These are phyloP conservation scores for Fusarium scirpi DNA, from an alignment of 2,329 filamentous ascomycete genomes.

Conservation along the genomic window DNA sequence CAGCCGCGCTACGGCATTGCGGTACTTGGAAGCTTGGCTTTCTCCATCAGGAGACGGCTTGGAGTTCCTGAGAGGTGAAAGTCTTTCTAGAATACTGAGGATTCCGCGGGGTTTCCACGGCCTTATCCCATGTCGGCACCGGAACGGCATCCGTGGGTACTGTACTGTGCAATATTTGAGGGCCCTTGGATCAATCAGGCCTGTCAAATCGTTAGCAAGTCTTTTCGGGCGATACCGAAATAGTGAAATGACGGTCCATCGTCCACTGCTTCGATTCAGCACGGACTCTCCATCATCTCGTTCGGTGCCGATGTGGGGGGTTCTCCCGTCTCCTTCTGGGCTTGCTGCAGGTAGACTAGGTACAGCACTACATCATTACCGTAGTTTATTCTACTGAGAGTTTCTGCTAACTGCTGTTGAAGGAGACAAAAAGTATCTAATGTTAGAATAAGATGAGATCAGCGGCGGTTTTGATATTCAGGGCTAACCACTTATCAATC, in stretches of 20 bases:
- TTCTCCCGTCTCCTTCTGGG: neutral
- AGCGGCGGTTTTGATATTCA: conserved; percentile 6
- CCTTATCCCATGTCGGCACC: conserved; percentile 37
- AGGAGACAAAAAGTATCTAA: neutral
- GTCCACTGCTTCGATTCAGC: neutral
- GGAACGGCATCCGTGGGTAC: conserved; percentile 17
- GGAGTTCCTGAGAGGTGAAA: neutral
- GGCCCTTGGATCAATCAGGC: neutral
- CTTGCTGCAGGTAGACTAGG: neutral
- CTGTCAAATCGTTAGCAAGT: neutral
- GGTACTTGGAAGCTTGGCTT: neutral
- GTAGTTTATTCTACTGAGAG: neutral
- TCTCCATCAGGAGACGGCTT: neutral
- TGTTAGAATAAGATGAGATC: conserved; percentile 24
- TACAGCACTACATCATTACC: neutral
- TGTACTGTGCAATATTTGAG: neutral
- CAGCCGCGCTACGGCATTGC: neutral
- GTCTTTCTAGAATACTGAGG: conserved; percentile 39
- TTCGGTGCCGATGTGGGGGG: conserved; percentile 41
- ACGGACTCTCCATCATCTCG: neutral
- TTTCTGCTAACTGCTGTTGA: neutral
- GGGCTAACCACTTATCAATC: neutral
- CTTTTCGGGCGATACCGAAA: conserved; percentile 17
- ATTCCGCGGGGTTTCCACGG: conserved; percentile 27
- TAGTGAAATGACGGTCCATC: conserved; percentile 13